These are phyloP conservation scores for Cercospora zeina DNA, from an alignment of 2,329 filamentous ascomycete species.

Conservation along the genomic window DNA sequence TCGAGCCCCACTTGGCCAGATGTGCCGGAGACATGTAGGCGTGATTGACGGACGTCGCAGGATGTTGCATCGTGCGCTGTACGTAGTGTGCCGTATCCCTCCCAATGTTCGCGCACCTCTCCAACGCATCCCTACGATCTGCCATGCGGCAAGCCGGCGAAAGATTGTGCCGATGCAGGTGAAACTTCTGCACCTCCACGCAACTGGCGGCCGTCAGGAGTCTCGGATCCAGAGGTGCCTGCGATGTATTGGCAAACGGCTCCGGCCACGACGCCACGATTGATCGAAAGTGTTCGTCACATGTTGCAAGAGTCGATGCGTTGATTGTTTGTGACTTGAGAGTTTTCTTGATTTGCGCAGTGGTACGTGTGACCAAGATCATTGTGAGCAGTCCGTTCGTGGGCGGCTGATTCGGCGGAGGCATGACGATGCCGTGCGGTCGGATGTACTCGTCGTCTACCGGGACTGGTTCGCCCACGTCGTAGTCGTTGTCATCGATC, in stretches of 20 bases:
- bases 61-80: conserved; percentile 60
- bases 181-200: conserved; percentile 78
- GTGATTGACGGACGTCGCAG: conserved; percentile 28
- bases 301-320: conserved; percentile 67
- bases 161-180: conserved; percentile 87
- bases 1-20: conserved; percentile 53
- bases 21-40: conserved; percentile 37
- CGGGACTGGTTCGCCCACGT: conserved; percentile 74
- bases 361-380: conserved; percentile 77
- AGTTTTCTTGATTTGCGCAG: conserved; percentile 70
- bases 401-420: conserved; percentile 48
- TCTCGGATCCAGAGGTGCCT: conserved; percentile 68
- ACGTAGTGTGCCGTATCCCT: conserved; percentile 78
- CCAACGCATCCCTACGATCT: conserved; percentile 69
- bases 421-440: conserved; percentile 49
- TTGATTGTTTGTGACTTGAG: conserved; percentile 68
- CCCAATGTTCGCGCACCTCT: conserved; percentile 72
- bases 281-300: conserved; percentile 76
- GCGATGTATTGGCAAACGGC: conserved; percentile 67
- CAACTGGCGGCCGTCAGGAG: conserved; percentile 74
- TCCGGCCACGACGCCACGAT: conserved; percentile 76
- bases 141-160: conserved; percentile 67
- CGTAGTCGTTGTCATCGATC: conserved; percentile 86
- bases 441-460: conserved; percentile 78
- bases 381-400: conserved; percentile 74